phyloP scores from a whole-genome alignment of 306 rosid genomes.

The Inga oerstediana region DNA sequence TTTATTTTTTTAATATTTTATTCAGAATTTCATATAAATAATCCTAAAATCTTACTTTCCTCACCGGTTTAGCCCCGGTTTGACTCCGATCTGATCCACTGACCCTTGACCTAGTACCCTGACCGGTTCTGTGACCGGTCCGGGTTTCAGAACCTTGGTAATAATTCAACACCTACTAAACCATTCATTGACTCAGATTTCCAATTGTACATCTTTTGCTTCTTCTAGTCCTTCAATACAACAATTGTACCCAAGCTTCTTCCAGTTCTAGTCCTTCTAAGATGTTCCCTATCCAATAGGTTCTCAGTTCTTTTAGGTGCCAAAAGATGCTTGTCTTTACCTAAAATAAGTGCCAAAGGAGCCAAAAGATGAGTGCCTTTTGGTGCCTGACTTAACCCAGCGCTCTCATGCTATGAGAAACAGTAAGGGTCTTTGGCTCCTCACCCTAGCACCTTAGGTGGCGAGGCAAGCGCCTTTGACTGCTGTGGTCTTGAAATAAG shows the following conservation, averaged over 20 bases:
- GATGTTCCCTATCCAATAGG: background rate
- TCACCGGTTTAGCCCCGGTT: no score
- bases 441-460: background rate
- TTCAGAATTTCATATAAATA: no score
- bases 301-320: background rate
- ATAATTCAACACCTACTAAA: background rate
- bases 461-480: background rate
- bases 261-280: background rate
- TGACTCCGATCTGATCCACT: no score
- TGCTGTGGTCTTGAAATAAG: background rate
- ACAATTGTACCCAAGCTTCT: background rate
- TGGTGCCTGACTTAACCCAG: background rate
- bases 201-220: background rate
- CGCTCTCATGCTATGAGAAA: background rate
- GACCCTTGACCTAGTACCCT: no score
- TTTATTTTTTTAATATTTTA: no score
- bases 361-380: background rate
- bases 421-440: background rate
- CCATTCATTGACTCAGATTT: background rate
- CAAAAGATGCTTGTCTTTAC: background rate
- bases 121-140: no score
- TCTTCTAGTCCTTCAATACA: background rate
- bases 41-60: no score
- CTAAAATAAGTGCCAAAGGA: background rate
- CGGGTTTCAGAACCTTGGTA: background rate